Conservation (phyloP, 2,329 filamentous ascomycete genomes). For the Phaeosphaeriaceae sp. region DNA sequence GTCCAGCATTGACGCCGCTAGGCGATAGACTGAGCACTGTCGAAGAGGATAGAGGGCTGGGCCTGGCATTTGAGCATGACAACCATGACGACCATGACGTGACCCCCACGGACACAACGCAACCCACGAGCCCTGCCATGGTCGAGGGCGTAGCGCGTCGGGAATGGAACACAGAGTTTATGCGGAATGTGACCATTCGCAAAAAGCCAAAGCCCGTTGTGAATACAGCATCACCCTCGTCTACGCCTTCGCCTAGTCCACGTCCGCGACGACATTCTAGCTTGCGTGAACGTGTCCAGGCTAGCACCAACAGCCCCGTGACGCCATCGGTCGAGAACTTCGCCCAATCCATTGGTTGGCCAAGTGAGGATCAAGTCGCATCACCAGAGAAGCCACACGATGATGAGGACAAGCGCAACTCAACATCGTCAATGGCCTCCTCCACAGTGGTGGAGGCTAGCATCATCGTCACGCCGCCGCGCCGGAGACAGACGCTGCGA, state of each 20-base stretch:
- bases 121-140: conserved; percentile 14
- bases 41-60: conserved; percentile 41
- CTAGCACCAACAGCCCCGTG: conserved; percentile 39
- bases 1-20: conserved; percentile 36
- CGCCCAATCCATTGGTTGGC: conserved; percentile 59
- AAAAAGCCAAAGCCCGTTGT: conserved; percentile 37
- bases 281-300: conserved; percentile 43
- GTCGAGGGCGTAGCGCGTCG: conserved; percentile 35
- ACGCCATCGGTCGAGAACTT: conserved; percentile 56
- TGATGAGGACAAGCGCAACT: conserved; percentile 52
- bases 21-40: conserved; percentile 36
- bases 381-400: conserved; percentile 32
- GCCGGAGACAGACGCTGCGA: conserved; percentile 54
- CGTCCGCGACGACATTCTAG: conserved; percentile 30
- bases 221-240: conserved; percentile 25
- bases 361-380: conserved; percentile 43
- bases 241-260: conserved; percentile 27
- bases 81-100: conserved; percentile 35
- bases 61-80: conserved; percentile 44
- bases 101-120: conserved; percentile 39
- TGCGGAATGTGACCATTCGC: conserved; percentile 52
- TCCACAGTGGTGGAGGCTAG: conserved; percentile 63
- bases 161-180: conserved; percentile 50
- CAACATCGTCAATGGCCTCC: conserved; percentile 59
- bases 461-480: conserved; percentile 59